Evolutionary conservation across 1,139 yeast species (phyloP), one percentile per base, ranked within the genome.

Genomic region (Candida mesenterica): DNA sequence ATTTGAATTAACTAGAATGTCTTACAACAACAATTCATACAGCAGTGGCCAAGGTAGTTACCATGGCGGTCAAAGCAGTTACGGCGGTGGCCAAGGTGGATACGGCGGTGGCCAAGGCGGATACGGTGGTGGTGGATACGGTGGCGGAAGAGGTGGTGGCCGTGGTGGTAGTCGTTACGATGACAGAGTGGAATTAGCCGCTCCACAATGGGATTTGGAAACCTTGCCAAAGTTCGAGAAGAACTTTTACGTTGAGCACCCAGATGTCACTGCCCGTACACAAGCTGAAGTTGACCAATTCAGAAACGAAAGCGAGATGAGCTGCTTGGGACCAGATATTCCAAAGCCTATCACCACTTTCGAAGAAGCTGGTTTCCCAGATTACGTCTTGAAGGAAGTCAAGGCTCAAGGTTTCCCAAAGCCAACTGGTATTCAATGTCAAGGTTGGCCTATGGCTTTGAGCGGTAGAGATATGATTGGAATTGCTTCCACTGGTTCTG

Each of bases 381-480:
- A 80, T 51, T 90, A 92, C 58, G 97, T 92, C 30, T 75, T 92
- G 59, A 73, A 69, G 48, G 97, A 92, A 71, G 89, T 92, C 52
- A 79, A 85, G 68, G 82, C 82, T 43, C 92, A 87, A 67, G 97
- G 97, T 42, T 92, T 92, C 72, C 94, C 84, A 41, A 79, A 73
- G 47, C 98, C 98, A 53, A 92, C 98, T 40, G 88, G 88, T 48
- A 92, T 92, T 60, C 98, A 92, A 72, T 87, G 96, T 65, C 98
- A 94, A 72, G 98, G 98, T 70, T 92, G 98, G 98, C 98, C 98
- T 45, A 92, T 92, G 98, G 98, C 98, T 59, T 75, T 90, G 45
- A 82, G 92, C 55, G 98, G 98, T 72, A 85, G 97, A 70, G 97
- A 92, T 65, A 87, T 92, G 90, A 84, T 92, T 65, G 98, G 98